Conservation (phyloP, 2,329 filamentous ascomycete genomes). For the Beauveria sp. region DNA sequence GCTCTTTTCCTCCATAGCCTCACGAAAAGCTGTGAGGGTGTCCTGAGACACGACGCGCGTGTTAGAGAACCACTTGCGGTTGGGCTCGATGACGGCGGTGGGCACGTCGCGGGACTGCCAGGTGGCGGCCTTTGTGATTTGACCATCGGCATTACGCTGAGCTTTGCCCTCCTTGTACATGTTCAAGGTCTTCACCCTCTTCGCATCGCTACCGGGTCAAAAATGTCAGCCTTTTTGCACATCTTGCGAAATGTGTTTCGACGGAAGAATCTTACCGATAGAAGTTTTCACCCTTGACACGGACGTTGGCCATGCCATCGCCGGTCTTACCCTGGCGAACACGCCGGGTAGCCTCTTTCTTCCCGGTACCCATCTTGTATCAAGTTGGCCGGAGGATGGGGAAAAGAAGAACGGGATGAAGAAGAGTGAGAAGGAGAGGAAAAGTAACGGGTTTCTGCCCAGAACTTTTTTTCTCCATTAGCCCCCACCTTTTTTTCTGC, state of each 20-base stretch:
- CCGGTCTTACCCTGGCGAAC: conserved; percentile 76
- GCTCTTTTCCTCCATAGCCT: conserved; percentile 84
- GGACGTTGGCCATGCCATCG: conserved; percentile 88
- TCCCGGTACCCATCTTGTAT: conserved; percentile 69
- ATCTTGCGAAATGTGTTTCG: background rate
- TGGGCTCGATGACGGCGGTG: conserved; percentile 82
- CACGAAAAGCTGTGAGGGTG: conserved; percentile 76
- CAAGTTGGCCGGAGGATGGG: background rate
- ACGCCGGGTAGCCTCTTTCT: conserved; percentile 82
- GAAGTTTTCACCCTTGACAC: conserved; percentile 95
- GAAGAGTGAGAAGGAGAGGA: conserved; percentile 5
- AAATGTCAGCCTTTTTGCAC: conserved; percentile 9
- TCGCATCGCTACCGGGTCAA: conserved; percentile 47
- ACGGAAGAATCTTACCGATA: conserved; percentile 58
- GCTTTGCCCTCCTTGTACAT: conserved; percentile 85
- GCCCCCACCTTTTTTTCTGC: conserved; percentile 10
- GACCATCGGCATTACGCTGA: conserved; percentile 71
- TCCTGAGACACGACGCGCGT: conserved; percentile 85
- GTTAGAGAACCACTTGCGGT: conserved; percentile 97
- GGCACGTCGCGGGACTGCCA: conserved; percentile 80
- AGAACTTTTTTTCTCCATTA: conserved; percentile 3
- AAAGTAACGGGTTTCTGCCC: background rate
- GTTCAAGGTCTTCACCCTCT: conserved; percentile 82
- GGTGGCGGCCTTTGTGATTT: conserved; percentile 74
- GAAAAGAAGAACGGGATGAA: background rate